These are phyloP conservation scores for Fragaria ananassa DNA, from an alignment of 306 rosid species.

Conservation along the genomic window DNA sequence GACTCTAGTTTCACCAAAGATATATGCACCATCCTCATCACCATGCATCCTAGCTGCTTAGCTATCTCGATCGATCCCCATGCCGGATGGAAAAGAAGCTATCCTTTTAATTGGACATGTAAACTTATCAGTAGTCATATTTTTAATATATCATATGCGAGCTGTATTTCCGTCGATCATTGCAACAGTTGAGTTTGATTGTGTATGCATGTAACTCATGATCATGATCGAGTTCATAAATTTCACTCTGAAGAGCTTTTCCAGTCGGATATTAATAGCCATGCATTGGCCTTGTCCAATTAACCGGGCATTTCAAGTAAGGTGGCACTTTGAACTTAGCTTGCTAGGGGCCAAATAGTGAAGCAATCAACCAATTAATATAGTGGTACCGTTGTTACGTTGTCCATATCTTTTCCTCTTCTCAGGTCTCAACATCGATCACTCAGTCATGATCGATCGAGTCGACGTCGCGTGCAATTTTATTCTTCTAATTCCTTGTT, in stretches of 20 bases:
- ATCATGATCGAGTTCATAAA: not conserved
- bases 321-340: not conserved
- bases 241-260: not conserved
- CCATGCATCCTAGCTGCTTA: not conserved
- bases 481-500: not conserved
- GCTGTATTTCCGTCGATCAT: not conserved
- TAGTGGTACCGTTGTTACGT: not conserved
- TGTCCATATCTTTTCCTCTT: not conserved
- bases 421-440: not conserved
- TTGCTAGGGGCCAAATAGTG: not conserved
- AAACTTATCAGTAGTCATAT: not conserved
- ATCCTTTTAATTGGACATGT: not conserved
- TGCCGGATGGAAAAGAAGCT: too few species aligned
- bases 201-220: not conserved
- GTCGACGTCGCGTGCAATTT: not conserved
- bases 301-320: not conserved
- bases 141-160: not conserved
- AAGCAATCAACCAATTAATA: not conserved
- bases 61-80: not conserved
- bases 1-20: not conserved
- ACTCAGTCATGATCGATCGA: not conserved
- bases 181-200: not conserved
- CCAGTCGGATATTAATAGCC: not conserved
- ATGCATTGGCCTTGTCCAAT: not conserved
- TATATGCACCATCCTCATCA: not conserved